phyloP scores from a whole-genome alignment of 2,329 filamentous ascomycete genomes.

The Aspergillus ustus region DNA sequence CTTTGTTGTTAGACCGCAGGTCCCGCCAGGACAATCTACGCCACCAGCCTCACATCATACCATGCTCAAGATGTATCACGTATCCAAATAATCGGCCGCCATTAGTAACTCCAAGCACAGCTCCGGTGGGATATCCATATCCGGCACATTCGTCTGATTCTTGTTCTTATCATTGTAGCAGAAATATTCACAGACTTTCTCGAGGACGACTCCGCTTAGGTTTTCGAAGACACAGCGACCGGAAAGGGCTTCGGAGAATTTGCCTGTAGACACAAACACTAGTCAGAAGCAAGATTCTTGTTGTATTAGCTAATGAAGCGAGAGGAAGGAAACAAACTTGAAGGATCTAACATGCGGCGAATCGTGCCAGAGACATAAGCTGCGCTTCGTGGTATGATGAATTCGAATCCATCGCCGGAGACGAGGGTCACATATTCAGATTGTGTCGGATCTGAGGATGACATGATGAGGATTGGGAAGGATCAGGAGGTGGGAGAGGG shows the following conservation, averaged over 20 bases:
- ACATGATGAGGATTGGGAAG: slow-evolving; percentile 20
- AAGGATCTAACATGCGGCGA: slow-evolving; percentile 66
- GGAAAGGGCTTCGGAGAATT: slow-evolving; percentile 63
- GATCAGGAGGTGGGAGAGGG: neutral
- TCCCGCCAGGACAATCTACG: neutral
- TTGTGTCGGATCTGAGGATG: slow-evolving; percentile 21
- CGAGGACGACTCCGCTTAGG: slow-evolving; percentile 66
- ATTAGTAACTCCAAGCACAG: slow-evolving; percentile 68
- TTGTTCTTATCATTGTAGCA: slow-evolving; percentile 70
- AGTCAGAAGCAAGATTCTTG: neutral
- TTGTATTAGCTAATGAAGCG: neutral
- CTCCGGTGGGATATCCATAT: slow-evolving; percentile 70
- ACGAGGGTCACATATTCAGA: slow-evolving; percentile 67
- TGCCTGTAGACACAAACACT: slow-evolving; percentile 47
- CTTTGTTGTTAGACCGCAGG: neutral
- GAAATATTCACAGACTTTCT: slow-evolving; percentile 73
- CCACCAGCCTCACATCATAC: neutral
- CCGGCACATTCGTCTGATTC: slow-evolving; percentile 63
- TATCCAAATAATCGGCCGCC: slow-evolving; percentile 69
- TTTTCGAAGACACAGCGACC: slow-evolving; percentile 64
- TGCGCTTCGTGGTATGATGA: slow-evolving; percentile 64
- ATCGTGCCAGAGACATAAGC: slow-evolving; percentile 66
- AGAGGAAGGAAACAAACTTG: slow-evolving; percentile 52
- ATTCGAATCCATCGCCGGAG: slow-evolving; percentile 68
- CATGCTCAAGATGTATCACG: slow-evolving; percentile 27